Conservation (phyloP, 176 grass and related monocot species). For the Avena sativa region DNA sequence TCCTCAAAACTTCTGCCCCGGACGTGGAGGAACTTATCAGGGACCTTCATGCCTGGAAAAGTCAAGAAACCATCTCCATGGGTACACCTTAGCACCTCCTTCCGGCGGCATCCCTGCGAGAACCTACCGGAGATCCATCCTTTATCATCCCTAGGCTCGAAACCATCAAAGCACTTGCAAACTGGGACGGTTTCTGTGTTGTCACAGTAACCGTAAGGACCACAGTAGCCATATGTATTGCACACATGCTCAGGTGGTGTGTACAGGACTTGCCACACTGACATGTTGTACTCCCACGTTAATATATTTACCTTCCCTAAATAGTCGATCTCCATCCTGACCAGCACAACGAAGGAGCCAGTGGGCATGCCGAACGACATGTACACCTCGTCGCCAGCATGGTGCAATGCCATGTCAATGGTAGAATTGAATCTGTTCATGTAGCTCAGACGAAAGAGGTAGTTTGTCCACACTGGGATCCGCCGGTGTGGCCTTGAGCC, state of each 20-base stretch:
- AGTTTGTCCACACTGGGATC: conserved; percentile 54
- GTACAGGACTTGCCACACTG: conserved; percentile 18
- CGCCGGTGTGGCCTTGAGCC: conserved; percentile 21
- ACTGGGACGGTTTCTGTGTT: conserved; percentile 2
- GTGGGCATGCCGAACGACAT: conserved; percentile 43
- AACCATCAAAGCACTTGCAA: conserved; percentile 68
- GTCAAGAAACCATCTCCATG: conserved; percentile 25
- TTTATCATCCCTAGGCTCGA: conserved; percentile 31
- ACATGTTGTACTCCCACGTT: conserved; percentile 37
- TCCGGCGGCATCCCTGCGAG: conserved; percentile 45
- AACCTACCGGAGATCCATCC: not conserved
- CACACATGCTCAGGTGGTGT: conserved; percentile 35
- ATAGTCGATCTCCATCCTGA: conserved; percentile 50
- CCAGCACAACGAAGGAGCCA: not conserved
- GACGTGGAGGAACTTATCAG: conserved; percentile 45
- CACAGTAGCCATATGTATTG: conserved; percentile 43
- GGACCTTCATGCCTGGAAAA: conserved; percentile 28
- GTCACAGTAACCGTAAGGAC: conserved; percentile 56
- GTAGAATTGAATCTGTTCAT: not conserved
- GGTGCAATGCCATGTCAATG: conserved; percentile 29
- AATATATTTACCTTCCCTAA: conserved; percentile 48
- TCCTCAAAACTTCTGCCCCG: conserved; percentile 43
- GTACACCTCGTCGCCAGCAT: conserved; percentile 26
- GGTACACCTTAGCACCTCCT: conserved; percentile 10
- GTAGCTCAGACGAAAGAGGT: not conserved